These are phyloP conservation scores for Przewalskia tangutica DNA, from an alignment of 257 asterid species.

Conservation along the genomic window DNA sequence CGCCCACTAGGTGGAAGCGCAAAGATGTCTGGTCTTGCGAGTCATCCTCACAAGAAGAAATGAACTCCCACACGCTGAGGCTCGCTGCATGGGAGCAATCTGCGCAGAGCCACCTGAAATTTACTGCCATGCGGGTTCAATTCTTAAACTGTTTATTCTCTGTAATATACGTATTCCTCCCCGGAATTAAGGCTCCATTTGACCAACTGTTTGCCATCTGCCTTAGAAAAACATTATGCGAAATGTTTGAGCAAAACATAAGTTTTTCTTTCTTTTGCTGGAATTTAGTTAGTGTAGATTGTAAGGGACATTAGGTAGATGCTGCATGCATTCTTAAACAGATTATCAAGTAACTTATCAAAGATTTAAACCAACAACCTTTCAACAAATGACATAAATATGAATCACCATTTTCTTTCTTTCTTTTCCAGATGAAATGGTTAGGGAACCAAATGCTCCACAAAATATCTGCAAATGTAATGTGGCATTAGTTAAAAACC, in stretches of 20 bases:
- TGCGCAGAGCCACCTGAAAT: no score
- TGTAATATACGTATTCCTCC: not conserved
- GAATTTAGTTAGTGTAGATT: not conserved
- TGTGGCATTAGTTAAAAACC: no score
- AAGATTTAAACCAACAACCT: not conserved
- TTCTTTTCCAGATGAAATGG: no score
- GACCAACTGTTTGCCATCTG: not conserved
- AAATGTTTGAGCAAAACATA: not conserved
- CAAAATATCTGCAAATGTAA: no score
- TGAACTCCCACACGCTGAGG: no score
- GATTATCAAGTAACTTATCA: not conserved
- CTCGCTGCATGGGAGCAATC: no score
- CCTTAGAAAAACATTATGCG: not conserved
- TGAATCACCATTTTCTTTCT: not conserved
- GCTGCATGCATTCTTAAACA: not conserved
- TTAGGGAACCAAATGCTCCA: no score
- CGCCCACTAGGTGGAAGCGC: no score
- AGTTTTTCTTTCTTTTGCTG: not conserved
- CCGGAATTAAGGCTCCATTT: not conserved
- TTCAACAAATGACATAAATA: not conserved
- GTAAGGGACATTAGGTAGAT: not conserved
- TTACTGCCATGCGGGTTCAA: no score
- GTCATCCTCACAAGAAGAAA: no score
- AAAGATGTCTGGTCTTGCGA: no score
- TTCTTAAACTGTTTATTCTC: conserved; percentile 25